Conservation (phyloP, 352 stramenopile genomes). For the Plasmopara muralis region DNA sequence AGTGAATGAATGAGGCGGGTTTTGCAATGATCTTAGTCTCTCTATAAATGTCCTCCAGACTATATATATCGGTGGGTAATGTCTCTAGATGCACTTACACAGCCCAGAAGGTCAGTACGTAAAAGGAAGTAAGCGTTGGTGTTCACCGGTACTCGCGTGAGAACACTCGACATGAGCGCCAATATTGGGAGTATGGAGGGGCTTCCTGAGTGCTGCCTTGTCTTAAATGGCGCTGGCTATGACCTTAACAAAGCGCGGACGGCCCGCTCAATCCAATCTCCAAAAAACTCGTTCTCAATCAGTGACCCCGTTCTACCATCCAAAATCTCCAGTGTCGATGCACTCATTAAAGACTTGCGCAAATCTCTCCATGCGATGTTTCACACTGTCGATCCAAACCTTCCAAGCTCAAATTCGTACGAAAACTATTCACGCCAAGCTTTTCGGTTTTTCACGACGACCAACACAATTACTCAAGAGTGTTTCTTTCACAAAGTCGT, state of each 20-base stretch:
- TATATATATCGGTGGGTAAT: constrained; percentile 20
- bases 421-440: constrained; percentile 60
- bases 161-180: constrained; percentile 1
- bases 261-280: constrained; percentile 4
- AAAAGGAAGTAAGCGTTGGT: constrained; percentile 2
- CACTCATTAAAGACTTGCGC: constrained; percentile 47
- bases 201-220: constrained; percentile 23
- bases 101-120: background rate
- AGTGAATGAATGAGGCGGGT: too few relatives aligned
- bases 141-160: constrained; percentile 7
- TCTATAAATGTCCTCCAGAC: constrained; percentile 1
- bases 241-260: constrained; percentile 15
- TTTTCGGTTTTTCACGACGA: constrained; percentile 74
- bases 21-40: background rate
- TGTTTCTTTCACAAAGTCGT: constrained; percentile 59
- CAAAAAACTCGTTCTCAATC: constrained; percentile 6
- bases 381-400: constrained; percentile 27
- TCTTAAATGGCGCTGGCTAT: constrained; percentile 35
- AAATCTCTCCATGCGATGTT: constrained; percentile 44
- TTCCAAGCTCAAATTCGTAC: constrained; percentile 31
- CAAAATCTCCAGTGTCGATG: constrained; percentile 35
- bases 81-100: background rate
- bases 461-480: constrained; percentile 60
- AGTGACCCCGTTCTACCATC: constrained; percentile 3
- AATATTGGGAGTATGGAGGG: constrained; percentile 22